These are phyloP conservation scores for Mycena maculata DNA, from an alignment of 768 basidiomycete species.

Conservation along the genomic window DNA sequence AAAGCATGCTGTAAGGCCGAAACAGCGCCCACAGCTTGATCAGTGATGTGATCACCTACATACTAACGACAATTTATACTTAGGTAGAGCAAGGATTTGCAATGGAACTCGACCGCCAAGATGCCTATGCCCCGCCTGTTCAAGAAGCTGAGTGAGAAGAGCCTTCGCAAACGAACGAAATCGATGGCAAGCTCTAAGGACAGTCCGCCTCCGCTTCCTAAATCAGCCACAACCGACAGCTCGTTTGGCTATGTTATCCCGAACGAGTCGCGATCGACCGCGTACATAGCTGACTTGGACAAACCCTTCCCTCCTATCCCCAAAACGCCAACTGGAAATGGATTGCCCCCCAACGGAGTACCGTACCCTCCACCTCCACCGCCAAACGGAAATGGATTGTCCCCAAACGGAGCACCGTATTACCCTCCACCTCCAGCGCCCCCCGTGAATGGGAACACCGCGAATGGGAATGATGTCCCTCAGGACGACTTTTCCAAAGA, in stretches of 20 bases:
- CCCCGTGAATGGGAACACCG: not conserved
- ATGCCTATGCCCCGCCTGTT: conserved; percentile 32
- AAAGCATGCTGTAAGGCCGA: too few relatives aligned
- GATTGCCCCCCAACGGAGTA: not conserved
- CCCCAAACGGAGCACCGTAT: conserved; percentile 2
- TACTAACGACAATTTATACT: too few relatives aligned
- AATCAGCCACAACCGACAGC: conserved; percentile 12
- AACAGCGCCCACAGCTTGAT: too few relatives aligned
- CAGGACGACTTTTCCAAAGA: conserved; percentile 28
- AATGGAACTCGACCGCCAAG: not conserved
- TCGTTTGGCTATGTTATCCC: conserved; percentile 1
- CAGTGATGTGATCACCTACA: too few relatives aligned
- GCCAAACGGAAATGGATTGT: not conserved
- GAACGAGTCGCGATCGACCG: not conserved
- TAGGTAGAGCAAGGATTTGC: not conserved
- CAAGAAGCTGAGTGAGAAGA: conserved; percentile 27
- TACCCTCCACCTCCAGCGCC: not conserved
- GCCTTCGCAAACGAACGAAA: conserved; percentile 19
- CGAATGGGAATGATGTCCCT: conserved; percentile 4
- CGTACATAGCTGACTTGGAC: not conserved
- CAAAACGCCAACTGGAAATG: not conserved
- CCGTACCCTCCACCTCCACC: not conserved
- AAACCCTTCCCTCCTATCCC: conserved; percentile 7
- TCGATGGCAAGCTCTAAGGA: not conserved
- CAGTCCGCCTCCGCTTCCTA: conserved; percentile 1